These are phyloP conservation scores for Penicillium sp. DNA, from an alignment of 2,329 filamentous ascomycete genomes.

Conservation along the genomic window DNA sequence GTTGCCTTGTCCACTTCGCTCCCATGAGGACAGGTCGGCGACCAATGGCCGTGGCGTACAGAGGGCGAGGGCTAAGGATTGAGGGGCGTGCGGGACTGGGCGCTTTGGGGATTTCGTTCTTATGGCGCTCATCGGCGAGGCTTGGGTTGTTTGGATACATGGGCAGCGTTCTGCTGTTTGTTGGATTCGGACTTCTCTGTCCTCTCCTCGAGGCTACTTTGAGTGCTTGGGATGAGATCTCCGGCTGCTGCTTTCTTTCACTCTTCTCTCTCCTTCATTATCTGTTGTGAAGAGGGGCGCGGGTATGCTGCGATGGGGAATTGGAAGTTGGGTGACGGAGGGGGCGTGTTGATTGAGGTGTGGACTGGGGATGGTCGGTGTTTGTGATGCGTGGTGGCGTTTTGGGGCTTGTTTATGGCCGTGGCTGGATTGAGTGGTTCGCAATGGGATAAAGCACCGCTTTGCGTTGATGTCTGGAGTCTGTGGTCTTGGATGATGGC, in stretches of 20 bases:
- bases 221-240: background rate
- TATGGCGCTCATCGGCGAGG: background rate
- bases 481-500: constrained; percentile 38
- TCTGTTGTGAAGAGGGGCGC: constrained; percentile 3
- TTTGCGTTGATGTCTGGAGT: constrained; percentile 21
- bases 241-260: background rate
- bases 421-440: constrained; percentile 6
- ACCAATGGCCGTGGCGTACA: constrained; percentile 44
- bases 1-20: constrained; percentile 40
- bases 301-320: background rate
- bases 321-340: constrained; percentile 8
- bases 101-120: background rate
- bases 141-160: background rate
- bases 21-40: constrained; percentile 41
- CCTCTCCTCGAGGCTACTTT: background rate
- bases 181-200: background rate
- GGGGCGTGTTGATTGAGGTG: constrained; percentile 3
- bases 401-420: constrained; percentile 3
- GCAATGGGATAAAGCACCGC: constrained; percentile 28
- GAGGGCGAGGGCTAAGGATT: constrained; percentile 7
- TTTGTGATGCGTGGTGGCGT: constrained; percentile 1
- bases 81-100: background rate
- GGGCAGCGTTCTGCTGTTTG: constrained; percentile 2
- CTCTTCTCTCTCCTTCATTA: background rate
- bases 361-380: constrained; percentile 8